Percentiles rank a stretch among this genome's conserved stretches.
phyloP scores from a whole-genome alignment of 768 basidiomycete species.

The Rhizopogon roseolus region DNA sequence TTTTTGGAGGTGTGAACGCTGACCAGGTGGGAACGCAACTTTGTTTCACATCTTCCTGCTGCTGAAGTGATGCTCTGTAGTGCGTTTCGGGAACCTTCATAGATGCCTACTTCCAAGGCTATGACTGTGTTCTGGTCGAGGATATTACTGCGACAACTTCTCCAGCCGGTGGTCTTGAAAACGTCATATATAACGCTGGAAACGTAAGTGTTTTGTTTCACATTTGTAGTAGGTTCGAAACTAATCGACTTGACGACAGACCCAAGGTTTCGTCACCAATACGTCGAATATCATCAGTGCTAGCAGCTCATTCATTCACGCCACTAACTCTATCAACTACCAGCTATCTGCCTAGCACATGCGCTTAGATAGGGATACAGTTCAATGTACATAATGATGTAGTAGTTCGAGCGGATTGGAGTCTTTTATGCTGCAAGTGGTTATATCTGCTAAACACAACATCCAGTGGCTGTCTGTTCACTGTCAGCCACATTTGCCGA shows the following conservation, averaged over 20 bases:
- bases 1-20: conserved; percentile 64
- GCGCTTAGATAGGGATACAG: not conserved
- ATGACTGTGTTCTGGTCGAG: conserved; percentile 54
- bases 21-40: conserved; percentile 43
- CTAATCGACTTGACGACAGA: conserved; percentile 22
- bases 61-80: conserved; percentile 22
- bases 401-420: too few species aligned
- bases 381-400: too few species aligned
- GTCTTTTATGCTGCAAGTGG: too few species aligned
- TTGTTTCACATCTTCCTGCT: not conserved
- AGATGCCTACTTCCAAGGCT: conserved; percentile 61
- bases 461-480: too few species aligned
- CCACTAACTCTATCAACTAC: not conserved
- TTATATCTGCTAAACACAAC: too few species aligned
- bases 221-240: not conserved
- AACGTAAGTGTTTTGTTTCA: conserved; percentile 35
- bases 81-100: conserved; percentile 62
- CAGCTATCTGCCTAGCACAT: not conserved
- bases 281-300: conserved; percentile 23
- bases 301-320: not conserved
- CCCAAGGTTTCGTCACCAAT: conserved; percentile 49
- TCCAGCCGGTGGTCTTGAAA: conserved; percentile 51
- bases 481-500: too few species aligned
- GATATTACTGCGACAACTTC: conserved; percentile 64
- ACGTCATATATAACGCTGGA: conserved; percentile 50